These are phyloP conservation scores for Tylopilus sp. DNA, from an alignment of 1,284 basidiomycete species.

Conservation along the genomic window DNA sequence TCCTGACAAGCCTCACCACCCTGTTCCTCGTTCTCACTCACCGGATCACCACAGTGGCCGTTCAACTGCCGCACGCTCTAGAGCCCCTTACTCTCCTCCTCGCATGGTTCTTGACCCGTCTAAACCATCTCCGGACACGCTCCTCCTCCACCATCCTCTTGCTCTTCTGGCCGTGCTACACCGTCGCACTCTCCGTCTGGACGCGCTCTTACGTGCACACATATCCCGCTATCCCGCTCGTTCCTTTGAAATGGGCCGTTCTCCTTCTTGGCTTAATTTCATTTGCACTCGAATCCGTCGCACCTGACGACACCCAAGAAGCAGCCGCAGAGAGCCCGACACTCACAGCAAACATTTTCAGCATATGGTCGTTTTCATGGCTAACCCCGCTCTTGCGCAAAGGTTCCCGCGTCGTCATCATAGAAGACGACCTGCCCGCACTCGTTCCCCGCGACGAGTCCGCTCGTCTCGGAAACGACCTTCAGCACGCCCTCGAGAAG, in stretches of 20 bases:
- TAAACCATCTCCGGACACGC: conserved; percentile 77
- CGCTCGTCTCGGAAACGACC: conserved; percentile 59
- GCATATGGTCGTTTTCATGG: conserved; percentile 74
- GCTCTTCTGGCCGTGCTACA: conserved; percentile 80
- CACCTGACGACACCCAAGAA: conserved; percentile 57
- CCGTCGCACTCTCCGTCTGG: conserved; percentile 53
- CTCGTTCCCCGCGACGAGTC: conserved; percentile 71
- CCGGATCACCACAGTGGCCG: conserved; percentile 33
- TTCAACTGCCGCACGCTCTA: conserved; percentile 56
- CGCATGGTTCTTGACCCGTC: conserved; percentile 48
- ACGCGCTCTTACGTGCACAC: conserved; percentile 48
- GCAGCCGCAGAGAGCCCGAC: conserved; percentile 67
- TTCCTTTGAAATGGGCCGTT: conserved; percentile 50
- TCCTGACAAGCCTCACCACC: conserved; percentile 40
- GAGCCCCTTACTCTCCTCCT: conserved; percentile 51
- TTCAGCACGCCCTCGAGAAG: conserved; percentile 61
- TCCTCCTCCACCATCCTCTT: conserved; percentile 76
- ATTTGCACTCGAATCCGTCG: conserved; percentile 68
- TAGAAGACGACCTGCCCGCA: conserved; percentile 73
- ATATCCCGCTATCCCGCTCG: conserved; percentile 29
- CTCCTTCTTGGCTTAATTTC: conserved; percentile 51
- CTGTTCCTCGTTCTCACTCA: conserved; percentile 39
- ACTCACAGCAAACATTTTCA: conserved; percentile 81
- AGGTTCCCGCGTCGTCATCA: conserved; percentile 59
- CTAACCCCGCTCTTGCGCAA: conserved; percentile 76